These are phyloP conservation scores for Agaricus blazei DNA, from an alignment of 768 basidiomycete species.

Conservation along the genomic window DNA sequence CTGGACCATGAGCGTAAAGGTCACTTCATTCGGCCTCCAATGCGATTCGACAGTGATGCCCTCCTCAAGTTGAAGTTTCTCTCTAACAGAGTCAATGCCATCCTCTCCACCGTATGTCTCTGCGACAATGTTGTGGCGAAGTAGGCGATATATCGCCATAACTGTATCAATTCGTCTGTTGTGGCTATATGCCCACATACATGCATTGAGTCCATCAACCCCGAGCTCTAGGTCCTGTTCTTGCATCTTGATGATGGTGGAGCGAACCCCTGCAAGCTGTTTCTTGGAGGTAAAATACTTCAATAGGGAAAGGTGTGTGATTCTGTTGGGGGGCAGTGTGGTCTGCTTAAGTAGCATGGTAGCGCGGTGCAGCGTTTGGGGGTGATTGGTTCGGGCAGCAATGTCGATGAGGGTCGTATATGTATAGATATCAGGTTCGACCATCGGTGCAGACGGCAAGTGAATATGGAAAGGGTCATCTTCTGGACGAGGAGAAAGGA, in stretches of 20 bases:
- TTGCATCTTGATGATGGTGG: constrained; percentile 47
- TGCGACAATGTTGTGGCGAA: constrained; percentile 48
- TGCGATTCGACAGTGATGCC: constrained; percentile 36
- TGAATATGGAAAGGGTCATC: constrained; percentile 1
- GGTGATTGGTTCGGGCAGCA: constrained; percentile 46
- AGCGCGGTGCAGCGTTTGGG: constrained; percentile 43
- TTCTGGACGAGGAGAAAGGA: not conserved
- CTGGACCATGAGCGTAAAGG: constrained; percentile 69
- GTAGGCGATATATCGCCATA: constrained; percentile 53
- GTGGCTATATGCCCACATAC: constrained; percentile 63
- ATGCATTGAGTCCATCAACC: constrained; percentile 64
- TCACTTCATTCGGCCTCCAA: constrained; percentile 56
- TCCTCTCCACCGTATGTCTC: constrained; percentile 27
- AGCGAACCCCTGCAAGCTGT: constrained; percentile 49
- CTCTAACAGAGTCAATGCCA: constrained; percentile 27
- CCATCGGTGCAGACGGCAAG: constrained; percentile 12
- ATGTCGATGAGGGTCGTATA: constrained; percentile 64
- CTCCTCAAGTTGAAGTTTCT: constrained; percentile 37
- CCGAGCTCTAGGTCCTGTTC: constrained; percentile 47
- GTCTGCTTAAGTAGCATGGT: constrained; percentile 48
- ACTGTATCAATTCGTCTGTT: constrained; percentile 52
- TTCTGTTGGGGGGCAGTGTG: constrained; percentile 49
- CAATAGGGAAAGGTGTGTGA: constrained; percentile 59
- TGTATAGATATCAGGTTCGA: constrained; percentile 61
- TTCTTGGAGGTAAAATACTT: constrained; percentile 45